Conservation (phyloP, 1,284 basidiomycete genomes). For the Ustilago shanxiensis region DNA sequence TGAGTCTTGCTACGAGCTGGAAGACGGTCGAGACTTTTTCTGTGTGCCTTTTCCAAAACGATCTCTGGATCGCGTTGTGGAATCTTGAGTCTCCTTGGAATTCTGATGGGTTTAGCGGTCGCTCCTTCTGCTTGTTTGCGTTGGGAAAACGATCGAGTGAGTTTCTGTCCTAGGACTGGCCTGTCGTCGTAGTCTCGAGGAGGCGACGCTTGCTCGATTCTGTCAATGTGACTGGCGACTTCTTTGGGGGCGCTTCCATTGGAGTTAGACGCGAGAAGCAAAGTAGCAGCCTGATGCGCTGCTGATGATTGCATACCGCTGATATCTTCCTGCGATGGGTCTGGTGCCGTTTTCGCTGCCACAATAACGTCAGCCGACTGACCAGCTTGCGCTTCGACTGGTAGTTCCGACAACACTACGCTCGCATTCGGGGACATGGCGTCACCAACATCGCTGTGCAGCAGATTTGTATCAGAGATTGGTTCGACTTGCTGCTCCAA, state of each 20-base stretch:
- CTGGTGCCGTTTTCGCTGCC: too few relatives aligned
- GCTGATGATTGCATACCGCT: too few relatives aligned
- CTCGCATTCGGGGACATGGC: not conserved
- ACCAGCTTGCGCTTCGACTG: too few relatives aligned
- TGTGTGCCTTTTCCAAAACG: not conserved
- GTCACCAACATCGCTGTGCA: not conserved
- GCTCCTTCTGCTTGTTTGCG: not conserved
- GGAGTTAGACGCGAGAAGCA: too few relatives aligned
- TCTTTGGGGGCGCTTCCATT: too few relatives aligned
- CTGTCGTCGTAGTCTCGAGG: not conserved
- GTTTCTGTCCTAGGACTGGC: not conserved
- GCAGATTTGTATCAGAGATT: not conserved
- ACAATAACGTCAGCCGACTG: too few relatives aligned
- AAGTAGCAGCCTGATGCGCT: too few relatives aligned
- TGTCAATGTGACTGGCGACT: not conserved
- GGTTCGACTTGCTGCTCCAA: conserved; percentile 5
- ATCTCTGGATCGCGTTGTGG: conserved; percentile 1
- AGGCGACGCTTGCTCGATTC: not conserved
- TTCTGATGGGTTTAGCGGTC: not conserved
- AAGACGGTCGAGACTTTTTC: conserved; percentile 12
- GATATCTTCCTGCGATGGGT: too few relatives aligned
- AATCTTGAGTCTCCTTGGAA: conserved; percentile 33
- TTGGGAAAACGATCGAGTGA: conserved; percentile 25
- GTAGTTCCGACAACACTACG: too few relatives aligned
- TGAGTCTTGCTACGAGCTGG: not conserved